A percentile compares a stretch with the other conserved stretches of the same genome.
These are phyloP conservation scores for Ganoderma sp. DNA, from an alignment of 1,284 basidiomycete species.

Conservation along the genomic window DNA sequence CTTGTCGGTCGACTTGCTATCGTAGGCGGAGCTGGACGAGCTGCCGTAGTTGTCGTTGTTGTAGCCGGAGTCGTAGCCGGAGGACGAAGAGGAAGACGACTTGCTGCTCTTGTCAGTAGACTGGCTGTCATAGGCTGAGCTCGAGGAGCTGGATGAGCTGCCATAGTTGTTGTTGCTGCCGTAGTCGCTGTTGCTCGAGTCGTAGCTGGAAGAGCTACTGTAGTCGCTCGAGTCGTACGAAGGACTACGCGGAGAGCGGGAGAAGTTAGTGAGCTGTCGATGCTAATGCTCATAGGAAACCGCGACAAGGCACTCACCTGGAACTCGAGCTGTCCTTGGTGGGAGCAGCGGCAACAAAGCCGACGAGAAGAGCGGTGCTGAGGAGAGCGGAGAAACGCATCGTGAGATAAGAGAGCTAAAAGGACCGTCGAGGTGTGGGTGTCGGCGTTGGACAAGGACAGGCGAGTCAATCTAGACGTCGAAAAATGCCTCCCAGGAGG, in stretches of 20 bases:
- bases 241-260: not conserved
- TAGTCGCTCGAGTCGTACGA: not conserved
- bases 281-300: not conserved
- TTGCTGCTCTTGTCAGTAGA: conserved; percentile 8
- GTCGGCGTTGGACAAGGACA: conserved; percentile 45
- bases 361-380: conserved; percentile 57
- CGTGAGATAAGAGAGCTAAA: conserved; percentile 45
- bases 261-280: not conserved
- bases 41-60: not conserved
- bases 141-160: conserved; percentile 13
- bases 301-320: conserved; percentile 6
- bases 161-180: conserved; percentile 8
- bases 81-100: not conserved
- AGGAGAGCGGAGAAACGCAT: conserved; percentile 65
- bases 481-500: conserved; percentile 61
- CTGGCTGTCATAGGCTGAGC: conserved; percentile 8
- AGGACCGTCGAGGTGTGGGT: conserved; percentile 56
- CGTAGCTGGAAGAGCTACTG: conserved; percentile 10
- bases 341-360: conserved; percentile 56
- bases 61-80: not conserved
- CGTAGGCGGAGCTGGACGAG: conserved; percentile 4
- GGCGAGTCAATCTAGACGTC: conserved; percentile 39
- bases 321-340: conserved; percentile 34
- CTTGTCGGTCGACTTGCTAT: no score
- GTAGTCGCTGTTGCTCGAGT: not conserved